Conservation (phyloP, 176 grass and related monocot species). For the Oryza longistaminata region DNA sequence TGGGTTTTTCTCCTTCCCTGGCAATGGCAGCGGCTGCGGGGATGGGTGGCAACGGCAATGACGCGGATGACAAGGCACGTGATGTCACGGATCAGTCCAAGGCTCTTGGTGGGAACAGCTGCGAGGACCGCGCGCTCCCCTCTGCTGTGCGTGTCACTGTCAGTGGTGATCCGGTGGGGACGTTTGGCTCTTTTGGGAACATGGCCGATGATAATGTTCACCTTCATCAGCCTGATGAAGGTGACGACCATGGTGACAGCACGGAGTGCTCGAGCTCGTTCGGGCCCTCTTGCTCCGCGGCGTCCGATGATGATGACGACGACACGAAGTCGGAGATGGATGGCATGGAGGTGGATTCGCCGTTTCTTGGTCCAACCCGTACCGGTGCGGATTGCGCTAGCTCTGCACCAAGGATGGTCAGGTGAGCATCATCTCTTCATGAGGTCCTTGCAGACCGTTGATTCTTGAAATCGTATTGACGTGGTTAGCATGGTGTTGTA, state of each 20-base stretch:
- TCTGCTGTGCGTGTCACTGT: background rate
- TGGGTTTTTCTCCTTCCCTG: background rate
- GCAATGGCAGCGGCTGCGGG: conserved; percentile 15
- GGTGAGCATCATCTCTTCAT: conserved; percentile 39
- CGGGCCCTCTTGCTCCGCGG: conserved; percentile 47
- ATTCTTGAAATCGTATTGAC: background rate
- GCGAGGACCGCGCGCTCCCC: background rate
- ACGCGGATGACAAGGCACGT: background rate
- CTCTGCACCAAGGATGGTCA: conserved; percentile 27
- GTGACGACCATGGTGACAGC: conserved; percentile 42
- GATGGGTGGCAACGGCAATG: background rate
- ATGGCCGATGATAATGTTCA: background rate
- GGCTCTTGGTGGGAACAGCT: background rate
- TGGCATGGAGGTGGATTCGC: conserved; percentile 61
- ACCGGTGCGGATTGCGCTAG: conserved; percentile 7
- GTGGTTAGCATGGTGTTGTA: background rate
- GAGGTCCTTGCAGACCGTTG: background rate
- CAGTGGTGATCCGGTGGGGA: background rate
- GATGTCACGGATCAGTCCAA: background rate
- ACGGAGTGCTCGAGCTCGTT: conserved; percentile 90
- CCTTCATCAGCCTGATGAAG: background rate
- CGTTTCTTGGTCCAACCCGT: conserved; percentile 10
- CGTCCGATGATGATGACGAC: conserved; percentile 31
- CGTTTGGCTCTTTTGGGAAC: background rate
- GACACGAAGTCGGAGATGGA: conserved; percentile 36